Evolutionary conservation across 306 rosid genomes (phyloP).

Genomic region (Cercis canadensis): DNA sequence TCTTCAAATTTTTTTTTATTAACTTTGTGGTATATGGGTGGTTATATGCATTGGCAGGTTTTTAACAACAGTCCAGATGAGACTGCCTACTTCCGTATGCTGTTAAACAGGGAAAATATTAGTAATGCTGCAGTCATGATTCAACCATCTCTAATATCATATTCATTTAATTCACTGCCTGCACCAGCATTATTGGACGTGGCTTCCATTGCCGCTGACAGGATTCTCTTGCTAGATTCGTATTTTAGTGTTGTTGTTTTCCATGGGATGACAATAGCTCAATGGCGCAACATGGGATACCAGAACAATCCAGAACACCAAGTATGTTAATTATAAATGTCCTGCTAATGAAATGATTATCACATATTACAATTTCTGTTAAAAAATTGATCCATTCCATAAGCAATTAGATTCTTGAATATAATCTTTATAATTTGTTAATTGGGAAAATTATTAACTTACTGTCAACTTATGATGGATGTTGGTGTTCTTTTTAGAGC

Average conservation of each 20-base stretch:
- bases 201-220: conserved; percentile 88
- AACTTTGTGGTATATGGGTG: conserved; percentile 31
- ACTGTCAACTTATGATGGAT: conserved; percentile 6
- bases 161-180: conserved; percentile 89
- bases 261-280: conserved; percentile 99
- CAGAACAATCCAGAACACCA: conserved; percentile 88
- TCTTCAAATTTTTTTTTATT: conserved; percentile 23
- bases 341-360: conserved; percentile 2
- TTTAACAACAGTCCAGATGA: conserved; percentile 99
- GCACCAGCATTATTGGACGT: conserved; percentile 92
- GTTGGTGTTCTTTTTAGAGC: not conserved
- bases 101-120: conserved; percentile 90
- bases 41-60: conserved; percentile 63
- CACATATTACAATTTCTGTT: conserved; percentile 1
- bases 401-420: not conserved
- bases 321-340: conserved; percentile 47
- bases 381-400: not conserved
- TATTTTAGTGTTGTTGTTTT: conserved; percentile 90
- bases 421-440: not conserved
- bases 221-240: conserved; percentile 89
- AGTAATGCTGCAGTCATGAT: conserved; percentile 98
- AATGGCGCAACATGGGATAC: conserved; percentile 98
- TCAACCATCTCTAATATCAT: conserved; percentile 87
- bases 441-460: conserved; percentile 6
- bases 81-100: conserved; percentile 94